Base-by-base conservation (phyloP, 2,329 filamentous ascomycete genomes). In the Aspergillus awamori region DNA sequence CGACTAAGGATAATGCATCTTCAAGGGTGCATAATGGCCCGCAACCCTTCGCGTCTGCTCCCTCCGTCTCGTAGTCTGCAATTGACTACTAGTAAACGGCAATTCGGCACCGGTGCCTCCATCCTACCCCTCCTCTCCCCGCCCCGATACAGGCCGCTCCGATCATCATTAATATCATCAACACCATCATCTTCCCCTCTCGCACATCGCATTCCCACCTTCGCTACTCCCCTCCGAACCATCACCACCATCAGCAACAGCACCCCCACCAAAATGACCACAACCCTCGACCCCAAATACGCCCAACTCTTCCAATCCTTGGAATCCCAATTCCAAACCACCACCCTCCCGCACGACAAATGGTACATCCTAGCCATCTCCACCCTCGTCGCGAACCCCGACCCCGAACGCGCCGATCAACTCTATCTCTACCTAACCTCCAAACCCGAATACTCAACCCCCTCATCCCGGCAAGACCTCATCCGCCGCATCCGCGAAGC, bases 391-490 rank as follows among this genome's bases (percentile, higher is more conserved):
- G 81, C 81, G n/a, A 80, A 81, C 43, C 79, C 80, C 2, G 78
- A 86, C 68, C 83, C 84, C 4, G 79, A 81, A 28, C 79, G 81
- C 57, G 80, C 82, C 17, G 80, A 80, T 26, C 75, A 82, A 11
- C 81, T 89, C 1, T 88, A 88, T 75, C 79, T 78, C 10, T 76
- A 87, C 66, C 80, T 89, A 38, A 83, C 81, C 67, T 70, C 74
- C 45, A 78, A 84, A 62, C 80, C 83, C 67, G 87, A 66, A 22
- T 72, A 77, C 60, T 51, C 69, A 6, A 74, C 69, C 54, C 58
- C 71, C 0, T 53, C 63, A 8, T 61, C 74, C 51, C 71, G 77
- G 4, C 72, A 77, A 54, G 66, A 70, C 5, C 68, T 78, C 6
- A 63, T 77, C 53, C 73, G 74, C 2, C 76, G 77, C 11, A 67